These are phyloP conservation scores for Trichoderma hamatum DNA, from an alignment of 2,329 filamentous ascomycete species.

Conservation along the genomic window DNA sequence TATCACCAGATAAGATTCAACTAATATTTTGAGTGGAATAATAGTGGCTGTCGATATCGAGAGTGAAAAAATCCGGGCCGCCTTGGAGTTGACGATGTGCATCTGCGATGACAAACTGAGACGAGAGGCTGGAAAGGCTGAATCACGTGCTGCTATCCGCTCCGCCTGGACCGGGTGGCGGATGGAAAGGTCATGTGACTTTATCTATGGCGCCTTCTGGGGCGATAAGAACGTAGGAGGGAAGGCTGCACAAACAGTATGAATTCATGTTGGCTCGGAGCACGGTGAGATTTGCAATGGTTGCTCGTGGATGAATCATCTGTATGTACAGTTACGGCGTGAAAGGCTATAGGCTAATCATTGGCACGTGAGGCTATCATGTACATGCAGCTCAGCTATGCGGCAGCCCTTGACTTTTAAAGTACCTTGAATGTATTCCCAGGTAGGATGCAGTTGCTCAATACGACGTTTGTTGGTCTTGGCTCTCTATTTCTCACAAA, in stretches of 20 bases:
- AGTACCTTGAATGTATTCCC: neutral
- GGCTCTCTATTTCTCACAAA: neutral
- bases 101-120: conserved; percentile 32
- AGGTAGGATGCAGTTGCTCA: neutral
- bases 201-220: conserved; percentile 11
- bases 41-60: conserved; percentile 44
- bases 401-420: neutral
- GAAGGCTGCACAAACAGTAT: neutral
- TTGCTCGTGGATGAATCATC: neutral
- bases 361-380: neutral
- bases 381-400: neutral
- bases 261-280: neutral
- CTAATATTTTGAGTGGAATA: conserved; percentile 45
- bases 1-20: conserved; percentile 43
- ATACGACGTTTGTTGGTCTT: neutral
- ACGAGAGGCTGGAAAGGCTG: conserved; percentile 24
- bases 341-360: neutral
- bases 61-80: conserved; percentile 29
- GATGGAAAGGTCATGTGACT: conserved; percentile 19
- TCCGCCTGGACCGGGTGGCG: conserved; percentile 26
- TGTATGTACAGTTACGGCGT: neutral
- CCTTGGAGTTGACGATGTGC: conserved; percentile 27
- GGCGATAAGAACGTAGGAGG: neutral
- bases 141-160: conserved; percentile 25
- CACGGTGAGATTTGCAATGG: neutral